Base-by-base conservation (phyloP, 169 alveolate species). In the Cryptosporidium meleagridis region DNA sequence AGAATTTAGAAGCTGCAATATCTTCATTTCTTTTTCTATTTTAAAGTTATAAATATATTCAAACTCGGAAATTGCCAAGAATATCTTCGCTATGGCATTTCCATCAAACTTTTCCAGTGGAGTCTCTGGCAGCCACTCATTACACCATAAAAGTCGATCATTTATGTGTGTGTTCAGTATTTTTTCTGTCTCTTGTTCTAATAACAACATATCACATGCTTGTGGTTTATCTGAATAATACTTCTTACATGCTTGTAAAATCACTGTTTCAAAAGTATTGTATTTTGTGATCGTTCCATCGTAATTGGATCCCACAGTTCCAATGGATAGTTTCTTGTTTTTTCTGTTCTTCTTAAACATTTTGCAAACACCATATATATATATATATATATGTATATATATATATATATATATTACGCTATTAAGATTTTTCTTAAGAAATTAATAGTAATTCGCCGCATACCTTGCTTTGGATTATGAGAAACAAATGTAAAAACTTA, bases 251-350 rank as follows among this genome's bases (percentile, higher is more conserved):
- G 89, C 55, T 41, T 65, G 89, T 18, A 80, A n/a, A 6, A 80
- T 65, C 4, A 80, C 89, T 1, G 70, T 23, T 4, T 44, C 48
- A 29, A 80, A 65, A 9, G 89, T 80, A n/a, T 80, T 73, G 31
- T 26, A 41, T 48, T 80, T 59, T n/a, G 89, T 80, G n/a, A 80
- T 80, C 33, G 89, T 80, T 16, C 70, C 89, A 51, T 80, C 89
- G 29, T 80, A 80, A 41, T 80, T 65, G 29, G 75, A 62, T 8
- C 69, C 73, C 23, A 80, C 23, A 1, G 62, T 73, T 5, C 75
- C 89, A 45, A 80, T 80, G 35, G 51, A 65, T 14, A 80, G 9
- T 4, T 23, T 80, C 65, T 18, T 55, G 10, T 26, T 26, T 9
- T 9, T 37, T 26, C 12, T 55, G 67, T 10, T 16, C 26, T 26